These are phyloP conservation scores for Claviceps humidiphila DNA, from an alignment of 2,329 filamentous ascomycete genomes.

Conservation along the genomic window DNA sequence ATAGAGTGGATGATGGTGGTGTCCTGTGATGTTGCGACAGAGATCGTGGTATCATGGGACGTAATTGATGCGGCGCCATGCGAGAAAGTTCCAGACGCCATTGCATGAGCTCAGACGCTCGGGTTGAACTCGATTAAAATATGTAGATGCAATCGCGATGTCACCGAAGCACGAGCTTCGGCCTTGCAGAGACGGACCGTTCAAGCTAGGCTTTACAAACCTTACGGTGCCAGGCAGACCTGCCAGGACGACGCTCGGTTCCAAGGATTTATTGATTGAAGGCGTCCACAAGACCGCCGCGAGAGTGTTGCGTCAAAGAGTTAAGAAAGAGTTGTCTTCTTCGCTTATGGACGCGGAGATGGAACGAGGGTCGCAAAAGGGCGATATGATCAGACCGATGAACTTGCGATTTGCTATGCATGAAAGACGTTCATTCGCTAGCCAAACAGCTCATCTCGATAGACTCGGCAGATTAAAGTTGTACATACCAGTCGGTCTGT, in stretches of 20 bases:
- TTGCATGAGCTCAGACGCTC: background rate
- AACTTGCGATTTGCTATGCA: no score
- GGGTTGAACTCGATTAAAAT: background rate
- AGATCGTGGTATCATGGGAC: slow-evolving; percentile 11
- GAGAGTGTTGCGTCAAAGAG: background rate
- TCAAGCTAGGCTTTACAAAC: background rate
- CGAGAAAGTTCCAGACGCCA: background rate
- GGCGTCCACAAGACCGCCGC: background rate
- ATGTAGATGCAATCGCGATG: background rate
- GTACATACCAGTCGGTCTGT: background rate
- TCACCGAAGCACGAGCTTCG: background rate
- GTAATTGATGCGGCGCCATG: background rate
- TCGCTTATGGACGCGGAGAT: background rate
- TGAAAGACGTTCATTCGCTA: background rate
- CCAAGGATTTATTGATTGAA: background rate
- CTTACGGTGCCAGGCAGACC: background rate
- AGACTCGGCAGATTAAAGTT: background rate
- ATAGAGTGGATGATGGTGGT: slow-evolving; percentile 18
- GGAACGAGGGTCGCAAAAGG: background rate
- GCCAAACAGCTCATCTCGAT: background rate
- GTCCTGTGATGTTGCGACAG: slow-evolving; percentile 18
- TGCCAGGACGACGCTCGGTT: background rate
- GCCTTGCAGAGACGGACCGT: background rate
- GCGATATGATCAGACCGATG: background rate
- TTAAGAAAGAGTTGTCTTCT: background rate